phyloP scores from a whole-genome alignment of 169 alveolate genomes.

The Plasmodium adleri region DNA sequence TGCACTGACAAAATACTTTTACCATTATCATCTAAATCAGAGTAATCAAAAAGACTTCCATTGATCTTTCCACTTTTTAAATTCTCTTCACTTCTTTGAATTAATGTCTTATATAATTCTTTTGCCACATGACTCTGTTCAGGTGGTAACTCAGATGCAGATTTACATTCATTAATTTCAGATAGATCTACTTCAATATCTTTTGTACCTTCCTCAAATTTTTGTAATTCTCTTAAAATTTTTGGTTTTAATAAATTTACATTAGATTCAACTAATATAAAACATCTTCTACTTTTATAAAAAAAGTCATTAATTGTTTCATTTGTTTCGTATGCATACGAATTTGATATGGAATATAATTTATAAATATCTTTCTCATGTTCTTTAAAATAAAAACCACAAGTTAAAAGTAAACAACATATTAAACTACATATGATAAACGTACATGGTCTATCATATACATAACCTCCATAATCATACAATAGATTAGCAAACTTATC shows the following conservation, averaged over 20 bases:
- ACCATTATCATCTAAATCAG: not conserved
- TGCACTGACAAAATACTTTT: too few relatives aligned
- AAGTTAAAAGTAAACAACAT: slow-evolving; percentile 6
- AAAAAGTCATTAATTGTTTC: slow-evolving; percentile 46
- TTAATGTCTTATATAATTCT: slow-evolving; percentile 9
- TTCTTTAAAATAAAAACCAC: slow-evolving; percentile 47
- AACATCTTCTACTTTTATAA: slow-evolving; percentile 40
- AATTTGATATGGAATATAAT: slow-evolving; percentile 38
- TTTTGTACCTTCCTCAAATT: slow-evolving; percentile 45
- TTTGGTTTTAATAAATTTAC: slow-evolving; percentile 25
- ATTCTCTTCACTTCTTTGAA: slow-evolving; percentile 10
- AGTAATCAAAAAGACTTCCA: not conserved
- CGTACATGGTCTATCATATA: slow-evolving; percentile 55
- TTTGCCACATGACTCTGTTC: slow-evolving; percentile 33
- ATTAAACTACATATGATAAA: slow-evolving; percentile 18
- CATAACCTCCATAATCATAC: slow-evolving; percentile 60
- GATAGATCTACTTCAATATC: slow-evolving; percentile 27
- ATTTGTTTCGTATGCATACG: slow-evolving; percentile 45
- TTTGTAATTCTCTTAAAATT: slow-evolving; percentile 31
- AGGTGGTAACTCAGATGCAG: not conserved
- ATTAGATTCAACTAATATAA: slow-evolving; percentile 47
- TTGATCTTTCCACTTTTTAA: not conserved
- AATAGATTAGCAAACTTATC: slow-evolving; percentile 21
- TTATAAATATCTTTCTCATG: slow-evolving; percentile 53
- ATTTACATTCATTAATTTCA: slow-evolving; percentile 30